Conservation (phyloP, 2,329 filamentous ascomycete species). For the Botrytis pseudocinerea region DNA sequence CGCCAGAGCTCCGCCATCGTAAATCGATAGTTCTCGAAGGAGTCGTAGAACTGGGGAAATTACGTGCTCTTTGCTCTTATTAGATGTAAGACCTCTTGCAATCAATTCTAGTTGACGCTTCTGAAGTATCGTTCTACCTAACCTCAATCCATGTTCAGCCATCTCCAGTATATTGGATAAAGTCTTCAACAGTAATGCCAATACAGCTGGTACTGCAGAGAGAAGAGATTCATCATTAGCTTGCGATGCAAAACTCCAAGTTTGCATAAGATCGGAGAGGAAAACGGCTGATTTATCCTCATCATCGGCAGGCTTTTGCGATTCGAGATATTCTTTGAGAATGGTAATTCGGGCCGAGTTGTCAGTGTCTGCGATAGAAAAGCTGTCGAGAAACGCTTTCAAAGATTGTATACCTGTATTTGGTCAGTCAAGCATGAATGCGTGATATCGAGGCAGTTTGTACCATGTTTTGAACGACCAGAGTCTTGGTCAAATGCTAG, state of each 20-base stretch:
- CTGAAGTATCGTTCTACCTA: constrained; percentile 81
- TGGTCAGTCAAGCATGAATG: neutral
- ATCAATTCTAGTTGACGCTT: constrained; percentile 79
- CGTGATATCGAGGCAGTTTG: constrained; percentile 27
- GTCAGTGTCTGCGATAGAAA: constrained; percentile 54
- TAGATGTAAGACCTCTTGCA: constrained; percentile 73
- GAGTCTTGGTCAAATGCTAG: constrained; percentile 72
- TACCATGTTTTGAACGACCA: constrained; percentile 65
- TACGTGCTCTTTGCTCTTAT: constrained; percentile 81
- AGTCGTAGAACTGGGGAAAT: constrained; percentile 86
- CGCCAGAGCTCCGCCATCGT: constrained; percentile 82
- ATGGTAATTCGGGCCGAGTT: constrained; percentile 56
- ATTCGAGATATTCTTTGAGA: constrained; percentile 67
- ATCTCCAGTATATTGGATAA: constrained; percentile 74
- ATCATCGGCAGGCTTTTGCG: constrained; percentile 50
- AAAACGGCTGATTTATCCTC: constrained; percentile 62
- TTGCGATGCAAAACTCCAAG: constrained; percentile 81
- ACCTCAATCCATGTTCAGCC: constrained; percentile 69
- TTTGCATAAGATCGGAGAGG: constrained; percentile 79
- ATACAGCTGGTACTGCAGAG: constrained; percentile 75
- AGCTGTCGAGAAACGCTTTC: constrained; percentile 69
- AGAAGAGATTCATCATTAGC: constrained; percentile 78
- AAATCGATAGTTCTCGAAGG: constrained; percentile 78
- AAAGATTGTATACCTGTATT: constrained; percentile 64
- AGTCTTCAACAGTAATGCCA: constrained; percentile 79